A percentile compares a stretch with the other conserved stretches of the same genome.
These are phyloP conservation scores for Mucor velutinosus DNA, from an alignment of 371 early-diverging fungal genomes.

Conservation along the genomic window DNA sequence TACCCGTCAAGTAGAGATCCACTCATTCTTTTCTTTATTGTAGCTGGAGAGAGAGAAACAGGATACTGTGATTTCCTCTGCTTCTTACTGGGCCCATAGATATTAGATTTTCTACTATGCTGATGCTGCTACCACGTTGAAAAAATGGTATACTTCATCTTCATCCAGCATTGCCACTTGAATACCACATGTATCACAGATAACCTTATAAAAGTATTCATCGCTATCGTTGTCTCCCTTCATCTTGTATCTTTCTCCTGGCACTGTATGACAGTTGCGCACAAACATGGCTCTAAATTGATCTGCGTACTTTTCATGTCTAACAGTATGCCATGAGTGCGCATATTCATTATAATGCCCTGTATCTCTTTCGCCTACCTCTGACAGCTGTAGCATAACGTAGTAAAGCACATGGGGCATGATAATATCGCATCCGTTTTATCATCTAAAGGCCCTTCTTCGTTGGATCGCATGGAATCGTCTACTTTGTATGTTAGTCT, in stretches of 20 bases:
- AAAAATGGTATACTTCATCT: conserved; percentile 76
- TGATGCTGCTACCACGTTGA: conserved; percentile 58
- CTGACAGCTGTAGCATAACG: conserved; percentile 70
- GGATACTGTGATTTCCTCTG: conserved; percentile 21
- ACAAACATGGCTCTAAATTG: conserved; percentile 80
- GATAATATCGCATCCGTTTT: conserved; percentile 68
- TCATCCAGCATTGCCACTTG: conserved; percentile 68
- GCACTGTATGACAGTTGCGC: conserved; percentile 56
- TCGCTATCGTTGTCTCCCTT: conserved; percentile 30
- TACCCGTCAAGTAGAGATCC: neutral
- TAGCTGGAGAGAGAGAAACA: conserved; percentile 44
- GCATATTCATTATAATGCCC: neutral
- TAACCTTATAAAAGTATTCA: conserved; percentile 54
- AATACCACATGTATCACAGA: conserved; percentile 64
- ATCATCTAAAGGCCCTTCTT: conserved; percentile 24
- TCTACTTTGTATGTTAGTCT: neutral
- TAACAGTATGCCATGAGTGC: conserved; percentile 14
- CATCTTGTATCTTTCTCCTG: conserved; percentile 38
- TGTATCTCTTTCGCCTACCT: conserved; percentile 36
- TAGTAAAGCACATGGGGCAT: conserved; percentile 70
- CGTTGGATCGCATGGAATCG: conserved; percentile 7
- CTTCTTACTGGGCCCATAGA: conserved; percentile 36
- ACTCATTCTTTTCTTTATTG: neutral
- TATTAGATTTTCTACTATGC: conserved; percentile 13
- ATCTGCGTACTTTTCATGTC: conserved; percentile 62